Percentiles rank a stretch among this genome's conserved stretches.
Evolutionary conservation across 1,284 basidiomycete genomes (phyloP).

Genomic region (Neonothopanus nambi): DNA sequence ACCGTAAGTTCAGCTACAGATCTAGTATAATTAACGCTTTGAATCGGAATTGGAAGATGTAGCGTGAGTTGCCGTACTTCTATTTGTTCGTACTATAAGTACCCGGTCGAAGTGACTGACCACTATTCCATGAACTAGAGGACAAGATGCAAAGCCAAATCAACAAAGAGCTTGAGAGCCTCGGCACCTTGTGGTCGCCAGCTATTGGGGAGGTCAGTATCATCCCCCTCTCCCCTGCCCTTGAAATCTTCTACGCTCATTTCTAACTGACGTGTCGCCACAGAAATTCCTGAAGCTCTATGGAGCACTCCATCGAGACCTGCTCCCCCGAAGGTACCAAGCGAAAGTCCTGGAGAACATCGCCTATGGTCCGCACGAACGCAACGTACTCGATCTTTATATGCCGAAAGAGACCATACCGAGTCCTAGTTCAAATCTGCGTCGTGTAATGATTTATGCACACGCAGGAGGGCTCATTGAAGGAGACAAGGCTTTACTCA

Average conservation of each 20-base stretch:
- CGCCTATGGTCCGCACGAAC: conserved; percentile 3
- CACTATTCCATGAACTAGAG: background rate
- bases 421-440: too few species aligned
- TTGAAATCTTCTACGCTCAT: background rate
- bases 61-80: too few species aligned
- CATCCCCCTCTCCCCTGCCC: background rate
- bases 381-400: conserved; percentile 6
- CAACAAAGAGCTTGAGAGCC: background rate
- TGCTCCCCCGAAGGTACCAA: background rate
- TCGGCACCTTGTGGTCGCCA: conserved; percentile 1
- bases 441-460: background rate
- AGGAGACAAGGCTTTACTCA: conserved; percentile 1
- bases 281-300: background rate
- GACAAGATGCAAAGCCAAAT: conserved; percentile 1
- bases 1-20: too few species aligned
- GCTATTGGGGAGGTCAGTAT: background rate
- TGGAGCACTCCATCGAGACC: background rate
- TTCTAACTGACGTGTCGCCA: background rate
- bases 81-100: too few species aligned
- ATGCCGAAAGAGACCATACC: background rate
- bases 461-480: conserved; percentile 4
- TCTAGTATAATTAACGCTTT: too few species aligned
- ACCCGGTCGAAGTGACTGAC: too few species aligned
- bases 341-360: background rate
- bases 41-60: too few species aligned